Conservation (phyloP, 352 stramenopile genomes). For the Pythium aristosporum region DNA sequence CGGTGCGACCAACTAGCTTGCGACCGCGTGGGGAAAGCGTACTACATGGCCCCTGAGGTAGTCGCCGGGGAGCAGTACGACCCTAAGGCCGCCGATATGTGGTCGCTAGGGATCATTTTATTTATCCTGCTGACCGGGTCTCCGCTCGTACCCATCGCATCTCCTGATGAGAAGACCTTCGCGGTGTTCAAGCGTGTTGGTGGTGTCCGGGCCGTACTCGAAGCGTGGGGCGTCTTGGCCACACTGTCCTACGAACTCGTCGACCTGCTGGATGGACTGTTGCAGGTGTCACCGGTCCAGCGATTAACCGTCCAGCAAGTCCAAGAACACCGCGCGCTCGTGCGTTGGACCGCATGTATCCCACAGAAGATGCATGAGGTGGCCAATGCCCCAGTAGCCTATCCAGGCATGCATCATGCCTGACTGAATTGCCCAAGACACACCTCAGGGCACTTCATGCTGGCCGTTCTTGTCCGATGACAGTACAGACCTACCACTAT, state of each 20-base stretch:
- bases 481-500: too few relatives aligned
- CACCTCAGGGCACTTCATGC: too few relatives aligned
- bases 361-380: background rate
- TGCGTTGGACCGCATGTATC: slow-evolving; percentile 16
- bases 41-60: slow-evolving; percentile 67
- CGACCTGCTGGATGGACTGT: slow-evolving; percentile 17
- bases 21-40: slow-evolving; percentile 52
- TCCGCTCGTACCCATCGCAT: slow-evolving; percentile 40
- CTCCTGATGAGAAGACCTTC: slow-evolving; percentile 31
- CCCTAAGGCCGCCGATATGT: slow-evolving; percentile 49
- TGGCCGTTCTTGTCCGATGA: too few relatives aligned
- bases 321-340: slow-evolving; percentile 16
- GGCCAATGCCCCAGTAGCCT: slow-evolving; percentile 9
- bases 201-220: slow-evolving; percentile 30
- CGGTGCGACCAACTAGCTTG: slow-evolving; percentile 24
- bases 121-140: slow-evolving; percentile 71
- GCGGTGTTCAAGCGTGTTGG: slow-evolving; percentile 21
- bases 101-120: slow-evolving; percentile 62
- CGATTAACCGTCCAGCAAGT: slow-evolving; percentile 19
- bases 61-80: slow-evolving; percentile 42
- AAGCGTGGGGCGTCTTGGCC: slow-evolving; percentile 29
- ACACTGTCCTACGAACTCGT: slow-evolving; percentile 22
- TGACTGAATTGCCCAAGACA: background rate
- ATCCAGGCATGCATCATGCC: slow-evolving; percentile 12
- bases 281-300: slow-evolving; percentile 17